Conservation (phyloP, 163 green algal species). For the Smithsoniella earleae region DNA sequence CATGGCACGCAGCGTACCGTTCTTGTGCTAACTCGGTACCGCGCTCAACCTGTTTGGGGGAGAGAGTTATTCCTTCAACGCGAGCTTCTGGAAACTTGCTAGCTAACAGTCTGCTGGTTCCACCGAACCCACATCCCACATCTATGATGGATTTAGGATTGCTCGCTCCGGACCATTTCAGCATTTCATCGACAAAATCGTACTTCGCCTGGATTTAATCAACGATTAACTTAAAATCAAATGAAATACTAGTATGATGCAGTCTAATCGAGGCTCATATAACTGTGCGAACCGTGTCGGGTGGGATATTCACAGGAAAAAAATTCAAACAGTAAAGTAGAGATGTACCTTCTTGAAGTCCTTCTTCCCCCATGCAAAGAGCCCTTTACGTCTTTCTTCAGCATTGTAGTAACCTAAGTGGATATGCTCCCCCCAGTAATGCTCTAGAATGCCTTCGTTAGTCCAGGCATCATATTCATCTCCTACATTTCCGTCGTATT, state of each 20-base stretch:
- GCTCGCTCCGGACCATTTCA: constrained; percentile 53
- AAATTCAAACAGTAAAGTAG: no score
- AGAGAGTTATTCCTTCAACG: constrained; percentile 84
- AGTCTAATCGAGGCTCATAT: no score
- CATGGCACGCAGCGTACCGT: no score
- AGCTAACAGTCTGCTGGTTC: constrained; percentile 77
- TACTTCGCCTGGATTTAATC: constrained; percentile 69
- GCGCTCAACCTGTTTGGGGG: constrained; percentile 71
- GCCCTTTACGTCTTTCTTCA: constrained; percentile 46
- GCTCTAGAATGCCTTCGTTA: constrained; percentile 86
- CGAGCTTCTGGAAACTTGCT: constrained; percentile 59
- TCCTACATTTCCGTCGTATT: constrained; percentile 80
- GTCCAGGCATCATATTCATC: constrained; percentile 89
- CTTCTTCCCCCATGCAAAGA: constrained; percentile 57
- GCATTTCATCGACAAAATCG: constrained; percentile 86
- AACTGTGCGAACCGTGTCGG: no score
- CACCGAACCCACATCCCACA: constrained; percentile 93
- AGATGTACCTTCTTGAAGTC: constrained; percentile 79
- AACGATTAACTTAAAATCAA: no score
- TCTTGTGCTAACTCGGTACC: constrained; percentile 74
- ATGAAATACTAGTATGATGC: no score
- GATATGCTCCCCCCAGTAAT: constrained; percentile 97
- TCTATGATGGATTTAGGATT: constrained; percentile 69
- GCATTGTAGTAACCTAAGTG: constrained; percentile 85
- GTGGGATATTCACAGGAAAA: no score